These are phyloP conservation scores for Lentinus polychrous DNA, from an alignment of 1,284 basidiomycete genomes.

Conservation along the genomic window DNA sequence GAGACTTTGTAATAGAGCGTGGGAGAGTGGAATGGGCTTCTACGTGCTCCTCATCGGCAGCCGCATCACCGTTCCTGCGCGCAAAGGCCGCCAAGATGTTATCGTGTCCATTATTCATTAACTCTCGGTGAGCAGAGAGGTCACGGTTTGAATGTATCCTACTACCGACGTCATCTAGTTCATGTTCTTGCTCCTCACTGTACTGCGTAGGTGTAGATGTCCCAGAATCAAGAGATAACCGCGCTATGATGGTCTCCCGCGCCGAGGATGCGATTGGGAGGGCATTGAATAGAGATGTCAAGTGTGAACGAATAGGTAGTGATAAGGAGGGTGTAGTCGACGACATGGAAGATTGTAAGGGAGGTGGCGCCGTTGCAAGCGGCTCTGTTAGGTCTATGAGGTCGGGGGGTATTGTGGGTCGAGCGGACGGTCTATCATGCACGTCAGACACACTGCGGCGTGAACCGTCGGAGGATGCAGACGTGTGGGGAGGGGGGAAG, in stretches of 20 bases:
- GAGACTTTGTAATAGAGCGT: neutral
- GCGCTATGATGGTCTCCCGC: conserved; percentile 14
- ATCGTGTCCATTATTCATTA: neutral
- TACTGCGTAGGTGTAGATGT: conserved; percentile 21
- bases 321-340: neutral
- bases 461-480: conserved; percentile 8
- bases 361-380: neutral
- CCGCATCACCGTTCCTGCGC: neutral
- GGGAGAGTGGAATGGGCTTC: neutral
- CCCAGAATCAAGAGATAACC: conserved; percentile 23
- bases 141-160: neutral
- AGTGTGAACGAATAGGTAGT: conserved; percentile 7
- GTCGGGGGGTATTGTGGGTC: neutral
- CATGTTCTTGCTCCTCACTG: conserved; percentile 27
- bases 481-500: conserved; percentile 17
- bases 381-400: neutral
- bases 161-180: conserved; percentile 21
- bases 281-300: conserved; percentile 16
- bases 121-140: neutral
- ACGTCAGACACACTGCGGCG: neutral
- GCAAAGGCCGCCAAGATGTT: neutral
- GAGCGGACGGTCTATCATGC: neutral
- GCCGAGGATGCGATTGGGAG: conserved; percentile 12
- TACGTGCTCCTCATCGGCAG: conserved; percentile 1
- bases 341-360: conserved; percentile 1